Base-by-base conservation (phyloP, 2,329 filamentous ascomycete genomes). In the Colletotrichum somersetense region DNA sequence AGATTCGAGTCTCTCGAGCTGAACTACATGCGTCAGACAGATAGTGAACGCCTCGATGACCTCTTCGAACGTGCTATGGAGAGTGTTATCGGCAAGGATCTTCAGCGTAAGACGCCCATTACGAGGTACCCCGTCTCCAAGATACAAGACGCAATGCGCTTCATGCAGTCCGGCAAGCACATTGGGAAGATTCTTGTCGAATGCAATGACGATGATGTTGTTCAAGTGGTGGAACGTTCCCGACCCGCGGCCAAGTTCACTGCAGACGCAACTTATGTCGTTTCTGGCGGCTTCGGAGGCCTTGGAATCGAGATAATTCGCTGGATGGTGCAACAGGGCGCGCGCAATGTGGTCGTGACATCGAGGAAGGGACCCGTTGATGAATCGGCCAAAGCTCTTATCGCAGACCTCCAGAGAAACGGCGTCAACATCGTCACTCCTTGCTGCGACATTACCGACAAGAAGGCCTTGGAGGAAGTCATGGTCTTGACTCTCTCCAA, bases 131-230 rank as follows among this genome's bases (percentile, higher is more conserved):
- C 67, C 4, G 74, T 77, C 0, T 73, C 75, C 4, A 66, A 80
- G 2, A 76, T 85, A 1, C 74, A 79, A 30, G 79, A 83, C 10
- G 84, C 83, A 0, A 84, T 87, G 73, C 76, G 83, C 0, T 79
- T 81, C 56, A 82, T 87, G 81, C 83, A 86, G 67, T 77, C 76
- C 1, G 84, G 84, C 1, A 77, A 76, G 44, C 84, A 86, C 72
- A 82, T 83, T 57, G 85, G 84, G 0, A 86, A 86, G 66, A 82
- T 86, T 20, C 79, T 86, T 20, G 62, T 84, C 33, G 74, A 72
- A 52, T 71, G 77, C n/a, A 26, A 42, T 69, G 72, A 35, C 26
- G 50, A 65, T 10, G 35, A 68, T 7, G 20, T 44, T 66, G 72
- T 40, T 23, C 38, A 23, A n/a, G 61, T 44, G 23, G 50, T 40